These are phyloP conservation scores for Pontederia paniculata DNA, from an alignment of 176 grass and related monocot species.

Conservation along the genomic window DNA sequence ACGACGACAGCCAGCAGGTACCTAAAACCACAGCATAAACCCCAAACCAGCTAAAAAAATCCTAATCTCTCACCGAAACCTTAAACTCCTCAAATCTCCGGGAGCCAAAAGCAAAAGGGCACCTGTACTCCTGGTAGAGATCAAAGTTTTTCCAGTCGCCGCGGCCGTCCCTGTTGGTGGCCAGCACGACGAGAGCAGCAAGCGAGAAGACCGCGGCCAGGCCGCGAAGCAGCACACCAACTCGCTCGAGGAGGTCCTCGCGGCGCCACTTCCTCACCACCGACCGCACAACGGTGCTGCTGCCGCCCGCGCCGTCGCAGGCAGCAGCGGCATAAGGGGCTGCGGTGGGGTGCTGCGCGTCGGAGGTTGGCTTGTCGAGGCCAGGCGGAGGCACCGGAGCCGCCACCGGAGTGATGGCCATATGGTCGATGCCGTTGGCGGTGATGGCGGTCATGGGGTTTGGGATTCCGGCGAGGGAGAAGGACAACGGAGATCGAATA, in stretches of 20 bases:
- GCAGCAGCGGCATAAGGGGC: background rate
- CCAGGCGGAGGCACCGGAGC: no score
- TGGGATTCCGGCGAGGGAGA: no score
- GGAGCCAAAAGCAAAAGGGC: background rate
- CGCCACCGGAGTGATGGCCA: no score
- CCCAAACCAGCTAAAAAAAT: background rate
- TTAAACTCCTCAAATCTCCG: no score
- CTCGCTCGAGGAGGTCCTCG: slow-evolving; percentile 38
- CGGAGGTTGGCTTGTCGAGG: no score
- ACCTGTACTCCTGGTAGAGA: slow-evolving; percentile 60
- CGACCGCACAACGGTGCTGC: slow-evolving; percentile 17
- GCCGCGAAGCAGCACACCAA: slow-evolving; percentile 28
- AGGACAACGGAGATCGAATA: no score
- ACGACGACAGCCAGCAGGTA: slow-evolving; percentile 58
- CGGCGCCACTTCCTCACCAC: slow-evolving; percentile 24
- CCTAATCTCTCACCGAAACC: background rate
- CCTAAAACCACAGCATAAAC: slow-evolving; percentile 18
- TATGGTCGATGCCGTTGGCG: no score
- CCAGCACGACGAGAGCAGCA: slow-evolving; percentile 40
- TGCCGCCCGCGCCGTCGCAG: background rate
- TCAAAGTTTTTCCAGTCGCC: slow-evolving; percentile 62
- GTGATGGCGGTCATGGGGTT: no score
- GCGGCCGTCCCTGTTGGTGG: slow-evolving; percentile 52
- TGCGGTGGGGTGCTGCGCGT: no score
- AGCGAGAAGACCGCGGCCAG: slow-evolving; percentile 34